phyloP scores from a whole-genome alignment of 23 red algal genomes.

The Cyanidiococcus yangmingshanensis region DNA sequence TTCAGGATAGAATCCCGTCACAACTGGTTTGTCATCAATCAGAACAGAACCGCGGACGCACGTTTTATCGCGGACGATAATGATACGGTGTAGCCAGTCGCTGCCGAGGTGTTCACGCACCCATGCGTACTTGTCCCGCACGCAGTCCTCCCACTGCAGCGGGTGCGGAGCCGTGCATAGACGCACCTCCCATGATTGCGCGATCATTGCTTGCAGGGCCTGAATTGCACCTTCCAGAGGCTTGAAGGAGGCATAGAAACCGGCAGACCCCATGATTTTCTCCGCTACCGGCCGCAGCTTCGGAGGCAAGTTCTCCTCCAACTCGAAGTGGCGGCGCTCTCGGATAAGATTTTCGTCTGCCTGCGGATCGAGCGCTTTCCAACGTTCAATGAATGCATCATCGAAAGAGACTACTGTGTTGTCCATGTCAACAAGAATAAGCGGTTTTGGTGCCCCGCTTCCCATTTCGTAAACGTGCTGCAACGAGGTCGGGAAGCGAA shows the following conservation, averaged over 20 bases:
- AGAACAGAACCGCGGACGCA: conserved; percentile 62
- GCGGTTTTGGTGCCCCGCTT: not conserved
- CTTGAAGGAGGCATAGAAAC: conserved; percentile 57
- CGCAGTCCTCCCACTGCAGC: conserved; percentile 87
- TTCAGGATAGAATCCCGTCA: conserved; percentile 36
- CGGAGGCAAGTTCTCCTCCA: conserved; percentile 66
- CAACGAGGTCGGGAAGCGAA: no score
- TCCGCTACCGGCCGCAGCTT: conserved; percentile 33
- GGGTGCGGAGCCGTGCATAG: conserved; percentile 84
- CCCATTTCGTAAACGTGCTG: no score
- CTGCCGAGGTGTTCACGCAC: conserved; percentile 70
- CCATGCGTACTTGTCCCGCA: conserved; percentile 84
- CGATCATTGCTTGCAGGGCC: conserved; percentile 57
- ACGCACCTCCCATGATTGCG: conserved; percentile 47
- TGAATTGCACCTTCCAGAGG: conserved; percentile 53
- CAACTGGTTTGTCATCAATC: conserved; percentile 85
- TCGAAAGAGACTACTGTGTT: conserved; percentile 87
- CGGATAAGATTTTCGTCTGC: conserved; percentile 36
- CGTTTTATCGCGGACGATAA: conserved; percentile 88
- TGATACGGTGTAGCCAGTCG: conserved; percentile 51
- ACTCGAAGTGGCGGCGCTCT: conserved; percentile 70
- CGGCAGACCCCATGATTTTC: conserved; percentile 47
- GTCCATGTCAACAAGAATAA: conserved; percentile 86
- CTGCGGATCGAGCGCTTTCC: conserved; percentile 37
- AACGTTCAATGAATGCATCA: conserved; percentile 62